Conservation (phyloP, 2,329 filamentous ascomycete genomes). For the Calonectria crousiana region DNA sequence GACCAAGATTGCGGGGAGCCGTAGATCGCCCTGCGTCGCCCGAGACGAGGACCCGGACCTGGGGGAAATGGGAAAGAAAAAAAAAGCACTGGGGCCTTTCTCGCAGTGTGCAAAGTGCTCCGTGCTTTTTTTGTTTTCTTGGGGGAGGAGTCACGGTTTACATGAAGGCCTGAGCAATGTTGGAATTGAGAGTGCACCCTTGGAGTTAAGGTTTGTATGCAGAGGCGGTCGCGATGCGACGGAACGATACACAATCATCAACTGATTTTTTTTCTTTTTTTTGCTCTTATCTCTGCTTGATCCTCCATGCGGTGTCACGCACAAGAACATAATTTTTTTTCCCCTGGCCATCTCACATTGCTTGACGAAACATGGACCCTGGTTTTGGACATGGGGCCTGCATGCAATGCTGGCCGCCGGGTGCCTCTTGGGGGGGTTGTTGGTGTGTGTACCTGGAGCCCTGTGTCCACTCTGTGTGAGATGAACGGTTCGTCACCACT, state of each 20-base stretch:
- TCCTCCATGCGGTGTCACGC: constrained; percentile 14
- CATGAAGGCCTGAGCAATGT: background rate
- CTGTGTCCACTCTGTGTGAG: constrained; percentile 20
- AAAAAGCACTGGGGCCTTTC: background rate
- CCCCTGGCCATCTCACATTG: background rate
- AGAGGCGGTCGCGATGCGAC: background rate
- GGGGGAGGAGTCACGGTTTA: background rate
- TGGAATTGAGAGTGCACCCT: background rate
- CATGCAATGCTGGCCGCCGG: constrained; percentile 28
- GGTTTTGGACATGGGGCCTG: constrained; percentile 27
- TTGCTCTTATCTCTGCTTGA: constrained; percentile 19
- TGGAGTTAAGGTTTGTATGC: background rate
- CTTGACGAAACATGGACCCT: constrained; percentile 23
- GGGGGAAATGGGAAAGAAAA: background rate
- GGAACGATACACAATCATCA: constrained; percentile 3
- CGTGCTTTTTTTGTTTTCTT: constrained; percentile 15
- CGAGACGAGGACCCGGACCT: constrained; percentile 23
- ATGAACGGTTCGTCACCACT: constrained; percentile 33
- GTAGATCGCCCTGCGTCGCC: constrained; percentile 39
- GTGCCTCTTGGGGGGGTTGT: constrained; percentile 10
- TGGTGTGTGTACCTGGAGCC: constrained; percentile 3
- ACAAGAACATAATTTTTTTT: constrained; percentile 11
- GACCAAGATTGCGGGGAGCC: constrained; percentile 41
- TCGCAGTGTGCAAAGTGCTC: constrained; percentile 7
- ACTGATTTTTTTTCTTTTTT: constrained; percentile 4